These are phyloP conservation scores for Angomonas desouzai DNA, from an alignment of 208 protist species.

Conservation along the genomic window DNA sequence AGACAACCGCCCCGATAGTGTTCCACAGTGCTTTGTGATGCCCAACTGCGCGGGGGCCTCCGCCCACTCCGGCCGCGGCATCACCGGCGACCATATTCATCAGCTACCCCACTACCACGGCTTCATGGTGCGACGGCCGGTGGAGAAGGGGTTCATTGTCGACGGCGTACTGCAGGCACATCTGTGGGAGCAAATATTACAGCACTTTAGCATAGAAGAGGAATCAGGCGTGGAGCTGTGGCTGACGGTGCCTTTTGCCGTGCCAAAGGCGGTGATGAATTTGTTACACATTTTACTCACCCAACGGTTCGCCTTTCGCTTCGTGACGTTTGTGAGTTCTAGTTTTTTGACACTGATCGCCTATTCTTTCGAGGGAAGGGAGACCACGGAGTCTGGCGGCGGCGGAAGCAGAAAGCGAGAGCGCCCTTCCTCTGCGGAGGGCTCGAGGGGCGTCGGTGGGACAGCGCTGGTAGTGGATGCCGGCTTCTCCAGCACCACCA, in stretches of 20 bases:
- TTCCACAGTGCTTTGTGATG: conserved; percentile 25
- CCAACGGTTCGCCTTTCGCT: conserved; percentile 54
- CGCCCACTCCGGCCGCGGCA: conserved; percentile 52
- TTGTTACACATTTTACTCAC: conserved; percentile 49
- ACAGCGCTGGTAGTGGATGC: conserved; percentile 66
- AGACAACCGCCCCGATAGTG: not conserved
- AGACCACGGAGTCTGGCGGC: not conserved
- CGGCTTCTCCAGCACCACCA: conserved; percentile 70
- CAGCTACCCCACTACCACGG: conserved; percentile 74
- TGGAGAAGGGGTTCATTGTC: conserved; percentile 70
- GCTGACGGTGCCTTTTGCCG: conserved; percentile 63
- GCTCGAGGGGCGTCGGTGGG: not conserved
- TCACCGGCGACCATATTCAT: conserved; percentile 61
- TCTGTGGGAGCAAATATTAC: conserved; percentile 76
- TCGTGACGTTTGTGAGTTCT: conserved; percentile 65
- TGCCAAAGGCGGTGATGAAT: conserved; percentile 47
- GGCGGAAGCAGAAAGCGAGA: not conserved
- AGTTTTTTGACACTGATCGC: conserved; percentile 54
- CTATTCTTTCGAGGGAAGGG: conserved; percentile 9
- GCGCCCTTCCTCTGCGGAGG: not conserved
- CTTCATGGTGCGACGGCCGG: conserved; percentile 74
- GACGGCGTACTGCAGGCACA: conserved; percentile 60
- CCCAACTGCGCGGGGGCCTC: conserved; percentile 74
- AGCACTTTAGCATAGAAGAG: conserved; percentile 58
- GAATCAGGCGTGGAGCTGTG: conserved; percentile 60